Conservation (phyloP, 441 rosid genomes). For the Arabidopsis lyrata region DNA sequence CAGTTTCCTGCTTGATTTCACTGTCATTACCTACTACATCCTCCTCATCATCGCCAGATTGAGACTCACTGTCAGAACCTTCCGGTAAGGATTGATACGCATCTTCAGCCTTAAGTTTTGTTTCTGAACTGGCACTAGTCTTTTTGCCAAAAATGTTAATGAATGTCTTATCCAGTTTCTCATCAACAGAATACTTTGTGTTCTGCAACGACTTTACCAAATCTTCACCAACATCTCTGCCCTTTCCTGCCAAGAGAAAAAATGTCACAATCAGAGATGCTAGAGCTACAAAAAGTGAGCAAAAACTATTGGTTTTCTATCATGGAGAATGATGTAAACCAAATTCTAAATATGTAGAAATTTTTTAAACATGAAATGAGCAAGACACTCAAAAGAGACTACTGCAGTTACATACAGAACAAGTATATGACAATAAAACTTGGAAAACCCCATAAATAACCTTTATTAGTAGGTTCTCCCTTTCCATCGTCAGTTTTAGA, state of each 20-base stretch:
- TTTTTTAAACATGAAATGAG: slow-evolving; percentile 7
- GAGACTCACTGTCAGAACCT: slow-evolving; percentile 46
- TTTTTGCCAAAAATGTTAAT: slow-evolving; percentile 71
- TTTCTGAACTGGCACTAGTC: slow-evolving; percentile 45
- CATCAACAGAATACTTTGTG: slow-evolving; percentile 82
- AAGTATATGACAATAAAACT: neutral
- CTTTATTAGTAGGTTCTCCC: slow-evolving; percentile 61
- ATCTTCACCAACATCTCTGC: slow-evolving; percentile 76
- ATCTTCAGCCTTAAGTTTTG: slow-evolving; percentile 49
- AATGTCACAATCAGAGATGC: slow-evolving; percentile 28
- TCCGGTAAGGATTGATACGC: slow-evolving; percentile 38
- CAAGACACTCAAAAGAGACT: slow-evolving; percentile 15
- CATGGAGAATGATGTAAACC: slow-evolving; percentile 28
- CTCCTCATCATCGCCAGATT: slow-evolving; percentile 45
- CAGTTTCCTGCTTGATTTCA: slow-evolving; percentile 55
- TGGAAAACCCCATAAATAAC: slow-evolving; percentile 45
- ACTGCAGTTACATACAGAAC: slow-evolving; percentile 6
- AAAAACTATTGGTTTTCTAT: neutral
- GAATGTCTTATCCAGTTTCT: slow-evolving; percentile 77
- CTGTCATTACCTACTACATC: slow-evolving; percentile 45
- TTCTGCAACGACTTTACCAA: slow-evolving; percentile 86
- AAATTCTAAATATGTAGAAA: neutral
- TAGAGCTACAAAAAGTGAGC: slow-evolving; percentile 7
- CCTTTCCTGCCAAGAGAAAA: slow-evolving; percentile 61
- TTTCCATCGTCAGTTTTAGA: slow-evolving; percentile 73